Evolutionary conservation across 768 basidiomycete species (phyloP), one percentile per base, ranked within the genome.

Genomic region (Rhodosporidiobolus odoratus): DNA sequence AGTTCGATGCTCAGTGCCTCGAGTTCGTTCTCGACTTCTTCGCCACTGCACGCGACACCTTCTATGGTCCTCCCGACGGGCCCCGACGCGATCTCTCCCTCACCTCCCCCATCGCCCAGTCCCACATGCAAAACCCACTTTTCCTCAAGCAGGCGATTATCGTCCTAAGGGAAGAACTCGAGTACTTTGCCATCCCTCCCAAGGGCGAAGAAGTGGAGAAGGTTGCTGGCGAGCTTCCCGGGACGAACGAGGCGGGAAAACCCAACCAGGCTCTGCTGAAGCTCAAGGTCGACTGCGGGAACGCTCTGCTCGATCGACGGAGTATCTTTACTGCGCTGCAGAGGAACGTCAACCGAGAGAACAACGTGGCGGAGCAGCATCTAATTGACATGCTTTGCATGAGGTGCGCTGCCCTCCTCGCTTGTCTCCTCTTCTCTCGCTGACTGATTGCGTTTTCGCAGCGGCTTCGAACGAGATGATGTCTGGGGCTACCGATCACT

Each of bases 321-420:
- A 91, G 88, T 80, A 96, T 99, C 77, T 99, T 99, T 80, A 95
- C 95, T 4, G 96, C 96, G 48, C 83, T 99, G 65, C 95, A 99
- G 83, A 85, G 96, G 76, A 99, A 99, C 80, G 95, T 98, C 73
- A 95, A 95, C 82, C 95, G 95, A 83, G 95, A 97, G 82, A 97
- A 97, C 79, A 98, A 99, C 79, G 84, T 96, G 63, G 96, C 96
- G 25, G 96, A 99, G 81, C 95, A 98, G 81, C 96, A 99, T 82
- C 83, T 99, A 76, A 99, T 99, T 81, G 96, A 98, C 81, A 99
- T 99, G 96, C 84, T 99, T 72, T 98, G 95, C 82, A 96, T 97
- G 92, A 96, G 93, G 95, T 95, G 79, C 63, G 83, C 78, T 45
- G 13, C 43, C 43, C 12, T 45, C 43, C 43, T 50, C 54, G 50